Evolutionary conservation across 345 rosid species (phyloP).

Genomic region (Ceriops decandra): DNA sequence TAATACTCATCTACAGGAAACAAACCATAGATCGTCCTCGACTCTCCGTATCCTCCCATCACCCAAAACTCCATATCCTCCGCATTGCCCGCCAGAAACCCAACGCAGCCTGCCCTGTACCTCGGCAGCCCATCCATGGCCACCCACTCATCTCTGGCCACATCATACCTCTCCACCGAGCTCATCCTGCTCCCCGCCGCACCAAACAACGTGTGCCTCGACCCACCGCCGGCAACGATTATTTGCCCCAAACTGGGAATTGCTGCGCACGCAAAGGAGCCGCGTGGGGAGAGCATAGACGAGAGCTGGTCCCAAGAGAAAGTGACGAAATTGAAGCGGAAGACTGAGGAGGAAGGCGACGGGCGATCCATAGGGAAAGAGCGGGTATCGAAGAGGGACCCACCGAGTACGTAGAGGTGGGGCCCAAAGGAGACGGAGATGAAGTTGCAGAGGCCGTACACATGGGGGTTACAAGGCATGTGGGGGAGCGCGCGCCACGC

Average conservation of each 20-base stretch:
- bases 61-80: conserved; percentile 83
- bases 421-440: conserved; percentile 61
- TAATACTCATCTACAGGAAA: conserved; percentile 82
- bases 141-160: conserved; percentile 67
- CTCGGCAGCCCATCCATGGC: conserved; percentile 62
- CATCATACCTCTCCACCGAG: conserved; percentile 72
- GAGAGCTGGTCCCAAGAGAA: conserved; percentile 61
- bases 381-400: conserved; percentile 55
- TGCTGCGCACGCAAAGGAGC: conserved; percentile 84
- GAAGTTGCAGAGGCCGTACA: conserved; percentile 89
- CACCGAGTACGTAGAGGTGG: conserved; percentile 71
- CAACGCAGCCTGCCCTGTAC: conserved; percentile 83
- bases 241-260: conserved; percentile 44
- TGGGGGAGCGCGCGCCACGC: conserved; percentile 78
- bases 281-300: conserved; percentile 78
- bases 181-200: conserved; percentile 87
- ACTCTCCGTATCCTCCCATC: conserved; percentile 90
- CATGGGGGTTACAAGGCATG: conserved; percentile 75
- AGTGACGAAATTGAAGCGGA: conserved; percentile 54
- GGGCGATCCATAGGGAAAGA: conserved; percentile 85
- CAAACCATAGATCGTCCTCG: conserved; percentile 71
- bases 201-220: conserved; percentile 69
- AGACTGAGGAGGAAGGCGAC: conserved; percentile 58
- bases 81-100: conserved; percentile 47
- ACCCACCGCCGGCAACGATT: conserved; percentile 86